Conservation (phyloP, 345 rosid genomes). For the Populus tremula region DNA sequence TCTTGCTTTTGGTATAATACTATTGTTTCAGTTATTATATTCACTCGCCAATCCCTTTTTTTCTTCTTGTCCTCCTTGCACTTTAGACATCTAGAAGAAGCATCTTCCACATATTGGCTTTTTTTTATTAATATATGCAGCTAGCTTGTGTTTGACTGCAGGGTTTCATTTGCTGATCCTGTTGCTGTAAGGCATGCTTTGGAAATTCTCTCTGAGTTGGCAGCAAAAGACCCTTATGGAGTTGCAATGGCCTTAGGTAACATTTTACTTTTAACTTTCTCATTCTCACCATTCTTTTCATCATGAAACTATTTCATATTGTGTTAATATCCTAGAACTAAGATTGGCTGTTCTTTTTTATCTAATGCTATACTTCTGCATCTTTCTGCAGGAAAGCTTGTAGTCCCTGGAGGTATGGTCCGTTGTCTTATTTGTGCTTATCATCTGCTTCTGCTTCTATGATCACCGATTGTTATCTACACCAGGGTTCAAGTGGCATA, state of each 20-base stretch:
- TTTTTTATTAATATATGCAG: conserved; percentile 3
- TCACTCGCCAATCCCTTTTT: neutral
- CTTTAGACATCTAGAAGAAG: neutral
- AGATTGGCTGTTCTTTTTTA: conserved; percentile 4
- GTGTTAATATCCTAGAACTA: neutral
- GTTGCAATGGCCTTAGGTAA: conserved; percentile 97
- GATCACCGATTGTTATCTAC: neutral
- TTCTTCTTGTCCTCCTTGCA: neutral
- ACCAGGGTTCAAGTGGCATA: neutral
- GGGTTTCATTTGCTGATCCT: conserved; percentile 95
- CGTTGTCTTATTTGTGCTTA: neutral
- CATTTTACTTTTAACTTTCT: neutral
- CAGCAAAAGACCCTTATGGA: conserved; percentile 84
- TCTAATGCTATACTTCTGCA: conserved; percentile 24
- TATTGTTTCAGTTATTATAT: too few species aligned
- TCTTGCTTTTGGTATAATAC: neutral
- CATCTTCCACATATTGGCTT: neutral
- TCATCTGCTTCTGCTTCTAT: neutral
- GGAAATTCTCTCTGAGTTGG: conserved; percentile 82
- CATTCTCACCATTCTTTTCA: neutral
- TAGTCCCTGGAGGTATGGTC: conserved; percentile 71
- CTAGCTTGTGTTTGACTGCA: conserved; percentile 28
- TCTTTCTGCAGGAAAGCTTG: conserved; percentile 79
- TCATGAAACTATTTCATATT: neutral
- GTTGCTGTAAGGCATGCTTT: conserved; percentile 97